Base-by-base conservation (phyloP, 139 green algal genomes). In the Tetradesmus lagerheimii region DNA sequence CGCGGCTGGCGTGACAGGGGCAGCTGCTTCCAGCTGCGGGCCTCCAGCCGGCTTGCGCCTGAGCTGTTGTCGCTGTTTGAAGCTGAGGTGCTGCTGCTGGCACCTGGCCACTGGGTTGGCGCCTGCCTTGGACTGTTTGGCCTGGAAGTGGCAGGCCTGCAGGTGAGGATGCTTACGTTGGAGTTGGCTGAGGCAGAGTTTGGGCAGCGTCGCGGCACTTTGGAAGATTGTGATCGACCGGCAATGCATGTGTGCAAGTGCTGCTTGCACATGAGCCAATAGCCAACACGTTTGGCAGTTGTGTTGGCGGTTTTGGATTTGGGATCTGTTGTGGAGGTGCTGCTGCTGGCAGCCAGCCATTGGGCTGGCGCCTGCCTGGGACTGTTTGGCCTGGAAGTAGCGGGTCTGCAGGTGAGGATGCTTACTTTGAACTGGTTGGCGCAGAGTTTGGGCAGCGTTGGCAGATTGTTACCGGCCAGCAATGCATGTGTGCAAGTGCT, bases 1-100 rank as follows among this genome's bases (percentile, higher is more conserved):
- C 79, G 87, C 34, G 92, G 90, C 37, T 94, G 92, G 92, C 85
- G 88, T 25, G 92, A 94, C 85, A 64, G 41, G 11, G 92, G 92
- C 88, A 92, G 90, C 77, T 79, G 53, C 87, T 90, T 94, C 39
- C 84, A 87, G 57, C 50, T 94, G 34, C 78, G 84, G 8, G 90
- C 92, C 64, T 87, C 71, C 79, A 91, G 88, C 20, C 11, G 39
- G 16, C 57, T 94, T 74, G 53, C 76, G 47, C 89, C 89, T 16
- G 86, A 90, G 39, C 85, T 83, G 1, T 4, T 92, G 85, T 80
- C 76, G 25, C 4, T 88, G 29, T 93, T 92, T 53, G 92, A 94
- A 77, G 85, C 83, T 39, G 92, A 94, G 89, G 75, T 84, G 62
- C 53, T 93, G 62, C 75, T 93, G 85, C 81, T 93, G 89, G 92